These are phyloP conservation scores for Tylopilus cervinicoccineus DNA, from an alignment of 768 basidiomycete species.

Conservation along the genomic window DNA sequence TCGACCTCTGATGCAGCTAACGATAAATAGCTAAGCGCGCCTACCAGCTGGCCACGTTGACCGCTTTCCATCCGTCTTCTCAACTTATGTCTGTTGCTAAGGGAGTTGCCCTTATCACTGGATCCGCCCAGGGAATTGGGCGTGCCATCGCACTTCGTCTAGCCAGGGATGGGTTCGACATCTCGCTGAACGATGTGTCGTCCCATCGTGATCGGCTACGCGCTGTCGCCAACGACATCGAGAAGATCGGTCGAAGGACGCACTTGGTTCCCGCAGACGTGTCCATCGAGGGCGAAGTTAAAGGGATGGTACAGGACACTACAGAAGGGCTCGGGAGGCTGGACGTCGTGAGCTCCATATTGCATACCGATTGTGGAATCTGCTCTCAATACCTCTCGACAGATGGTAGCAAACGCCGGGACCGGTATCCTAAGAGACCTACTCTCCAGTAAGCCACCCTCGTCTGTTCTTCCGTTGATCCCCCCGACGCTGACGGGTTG, in stretches of 20 bases:
- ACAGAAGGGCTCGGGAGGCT: constrained; percentile 37
- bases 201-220: constrained; percentile 27
- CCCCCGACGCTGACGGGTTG: not conserved
- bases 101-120: constrained; percentile 35
- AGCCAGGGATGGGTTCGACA: constrained; percentile 31
- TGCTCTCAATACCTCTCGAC: not conserved
- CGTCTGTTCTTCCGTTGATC: not conserved
- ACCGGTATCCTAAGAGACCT: not conserved
- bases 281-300: constrained; percentile 38
- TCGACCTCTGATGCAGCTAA: not conserved
- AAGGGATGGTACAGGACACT: constrained; percentile 33
- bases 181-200: constrained; percentile 30
- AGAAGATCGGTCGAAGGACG: constrained; percentile 25
- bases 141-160: constrained; percentile 31
- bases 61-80: not conserved
- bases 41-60: no score
- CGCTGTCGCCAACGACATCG: constrained; percentile 27
- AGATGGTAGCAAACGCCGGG: constrained; percentile 30
- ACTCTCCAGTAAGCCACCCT: constrained; percentile 3
- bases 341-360: constrained; percentile 39
- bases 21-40: not conserved
- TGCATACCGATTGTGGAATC: not conserved
- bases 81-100: constrained; percentile 19
- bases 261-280: constrained; percentile 37
- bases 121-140: constrained; percentile 29